A percentile compares a stretch with the other conserved stretches of the same genome.
Evolutionary conservation across 2,329 filamentous ascomycete species (phyloP).

Genomic region (Cryphonectria naterciae): DNA sequence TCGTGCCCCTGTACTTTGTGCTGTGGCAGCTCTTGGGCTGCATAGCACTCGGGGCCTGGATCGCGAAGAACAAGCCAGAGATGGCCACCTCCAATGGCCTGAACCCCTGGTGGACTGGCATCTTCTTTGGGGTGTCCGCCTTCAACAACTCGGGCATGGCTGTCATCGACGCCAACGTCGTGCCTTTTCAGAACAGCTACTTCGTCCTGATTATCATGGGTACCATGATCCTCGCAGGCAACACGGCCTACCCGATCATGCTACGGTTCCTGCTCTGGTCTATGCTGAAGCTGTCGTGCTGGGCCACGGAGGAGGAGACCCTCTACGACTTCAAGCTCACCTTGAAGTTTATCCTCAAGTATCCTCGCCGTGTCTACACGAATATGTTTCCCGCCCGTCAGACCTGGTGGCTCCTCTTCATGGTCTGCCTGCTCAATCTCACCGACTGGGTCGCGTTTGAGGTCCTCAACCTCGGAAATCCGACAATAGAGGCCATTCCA

Average conservation of each 20-base stretch:
- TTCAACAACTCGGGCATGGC: constrained; percentile 74
- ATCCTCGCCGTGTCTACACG: constrained; percentile 63
- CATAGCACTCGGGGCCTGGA: constrained; percentile 54
- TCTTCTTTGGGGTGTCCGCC: constrained; percentile 60
- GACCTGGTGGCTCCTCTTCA: constrained; percentile 69
- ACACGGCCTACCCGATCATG: constrained; percentile 68
- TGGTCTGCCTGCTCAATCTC: constrained; percentile 62
- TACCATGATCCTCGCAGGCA: constrained; percentile 64
- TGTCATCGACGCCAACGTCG: constrained; percentile 68
- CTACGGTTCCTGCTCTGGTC: constrained; percentile 63
- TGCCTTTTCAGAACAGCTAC: constrained; percentile 58
- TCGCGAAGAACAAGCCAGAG: constrained; percentile 54
- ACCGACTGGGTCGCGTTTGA: constrained; percentile 70
- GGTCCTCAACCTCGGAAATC: constrained; percentile 66
- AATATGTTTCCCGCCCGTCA: constrained; percentile 66
- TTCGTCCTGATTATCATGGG: constrained; percentile 59
- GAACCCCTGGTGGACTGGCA: constrained; percentile 70
- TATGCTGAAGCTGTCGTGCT: constrained; percentile 47
- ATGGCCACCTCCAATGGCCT: constrained; percentile 59
- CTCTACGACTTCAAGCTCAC: constrained; percentile 51
- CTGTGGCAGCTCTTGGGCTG: constrained; percentile 46
- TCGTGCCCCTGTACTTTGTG: constrained; percentile 56
- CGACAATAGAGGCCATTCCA: constrained; percentile 55
- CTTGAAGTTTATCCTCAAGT: constrained; percentile 57
- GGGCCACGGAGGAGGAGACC: constrained; percentile 43